Evolutionary conservation across 345 rosid genomes (phyloP).

Genomic region (Aquilaria sinensis): DNA sequence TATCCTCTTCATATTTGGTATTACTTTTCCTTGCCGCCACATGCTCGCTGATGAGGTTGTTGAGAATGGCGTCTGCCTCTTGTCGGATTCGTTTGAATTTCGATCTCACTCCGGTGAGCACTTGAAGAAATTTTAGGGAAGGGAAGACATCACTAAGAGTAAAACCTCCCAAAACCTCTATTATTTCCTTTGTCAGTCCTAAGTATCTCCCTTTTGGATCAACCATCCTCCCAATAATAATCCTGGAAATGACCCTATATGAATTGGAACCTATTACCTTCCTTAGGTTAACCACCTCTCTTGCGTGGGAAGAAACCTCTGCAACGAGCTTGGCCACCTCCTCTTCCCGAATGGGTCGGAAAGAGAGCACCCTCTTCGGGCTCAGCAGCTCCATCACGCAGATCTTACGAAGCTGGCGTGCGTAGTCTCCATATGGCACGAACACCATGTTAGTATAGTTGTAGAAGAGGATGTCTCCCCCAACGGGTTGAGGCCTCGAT

Average conservation of each 20-base stretch:
- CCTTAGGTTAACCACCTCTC: conserved; percentile 25
- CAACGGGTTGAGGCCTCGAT: conserved; percentile 10
- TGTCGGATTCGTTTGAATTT: conserved; percentile 26
- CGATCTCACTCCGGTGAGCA: conserved; percentile 21
- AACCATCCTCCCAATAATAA: conserved; percentile 35
- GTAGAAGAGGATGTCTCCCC: conserved; percentile 24
- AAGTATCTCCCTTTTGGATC: conserved; percentile 1
- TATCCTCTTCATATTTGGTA: conserved; percentile 8
- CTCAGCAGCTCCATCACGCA: conserved; percentile 36
- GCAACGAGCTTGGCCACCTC: conserved; percentile 23
- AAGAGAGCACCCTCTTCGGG: conserved; percentile 24
- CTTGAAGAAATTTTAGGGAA: conserved; percentile 27
- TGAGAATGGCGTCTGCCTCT: conserved; percentile 28
- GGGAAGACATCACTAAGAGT: conserved; percentile 33
- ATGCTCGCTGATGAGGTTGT: conserved; percentile 34
- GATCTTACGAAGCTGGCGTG: conserved; percentile 32
- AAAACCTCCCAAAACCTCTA: conserved; percentile 34
- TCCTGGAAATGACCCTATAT: conserved; percentile 25
- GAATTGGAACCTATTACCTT: conserved; percentile 21
- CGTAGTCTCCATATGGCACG: conserved; percentile 33
- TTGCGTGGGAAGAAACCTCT: neutral
- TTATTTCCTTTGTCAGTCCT: conserved; percentile 9
- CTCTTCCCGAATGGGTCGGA: conserved; percentile 16
- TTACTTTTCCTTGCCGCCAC: neutral
- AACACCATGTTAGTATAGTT: conserved; percentile 34